phyloP scores from a whole-genome alignment of 1,284 basidiomycete genomes.

The Acaromyces ingoldii region DNA sequence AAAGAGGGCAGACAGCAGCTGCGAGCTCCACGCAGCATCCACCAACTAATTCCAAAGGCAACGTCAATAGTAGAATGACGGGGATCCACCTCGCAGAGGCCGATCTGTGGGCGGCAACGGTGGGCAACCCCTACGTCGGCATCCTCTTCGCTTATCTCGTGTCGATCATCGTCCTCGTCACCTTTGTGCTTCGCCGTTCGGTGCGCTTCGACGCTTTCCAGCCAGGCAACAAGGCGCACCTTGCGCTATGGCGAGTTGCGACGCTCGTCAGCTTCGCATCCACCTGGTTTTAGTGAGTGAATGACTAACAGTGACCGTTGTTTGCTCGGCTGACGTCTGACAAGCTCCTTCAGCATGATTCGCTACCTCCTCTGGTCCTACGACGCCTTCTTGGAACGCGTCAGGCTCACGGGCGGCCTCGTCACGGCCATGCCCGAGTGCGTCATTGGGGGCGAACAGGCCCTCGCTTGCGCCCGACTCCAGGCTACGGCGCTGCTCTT shows the following conservation, averaged over 20 bases:
- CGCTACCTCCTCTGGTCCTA: slow-evolving; percentile 41
- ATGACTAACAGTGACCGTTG: not conserved
- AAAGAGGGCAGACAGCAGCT: too few relatives aligned
- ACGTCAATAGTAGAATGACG: too few relatives aligned
- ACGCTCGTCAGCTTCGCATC: slow-evolving; percentile 20
- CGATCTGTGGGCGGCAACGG: too few relatives aligned
- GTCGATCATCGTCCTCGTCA: slow-evolving; percentile 18
- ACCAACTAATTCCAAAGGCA: too few relatives aligned
- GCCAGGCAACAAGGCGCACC: too few relatives aligned
- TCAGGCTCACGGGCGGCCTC: slow-evolving; percentile 15
- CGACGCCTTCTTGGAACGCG: slow-evolving; percentile 22
- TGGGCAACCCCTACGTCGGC: slow-evolving; percentile 30
- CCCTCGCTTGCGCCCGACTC: slow-evolving; percentile 9
- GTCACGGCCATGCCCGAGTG: slow-evolving; percentile 13
- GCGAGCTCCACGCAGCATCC: too few relatives aligned
- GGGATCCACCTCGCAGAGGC: too few relatives aligned
- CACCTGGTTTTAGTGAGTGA: slow-evolving; percentile 22
- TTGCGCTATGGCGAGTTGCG: too few relatives aligned
- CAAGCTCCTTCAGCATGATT: slow-evolving; percentile 43
- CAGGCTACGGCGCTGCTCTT: slow-evolving; percentile 51
- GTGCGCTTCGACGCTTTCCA: too few relatives aligned
- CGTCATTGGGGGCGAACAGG: too few relatives aligned
- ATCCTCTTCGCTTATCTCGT: slow-evolving; percentile 25
- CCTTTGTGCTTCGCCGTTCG: slow-evolving; percentile 16
- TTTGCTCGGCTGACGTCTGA: not conserved